Conservation (phyloP, 2,329 filamentous ascomycete species). For the Beauveria medogensis region DNA sequence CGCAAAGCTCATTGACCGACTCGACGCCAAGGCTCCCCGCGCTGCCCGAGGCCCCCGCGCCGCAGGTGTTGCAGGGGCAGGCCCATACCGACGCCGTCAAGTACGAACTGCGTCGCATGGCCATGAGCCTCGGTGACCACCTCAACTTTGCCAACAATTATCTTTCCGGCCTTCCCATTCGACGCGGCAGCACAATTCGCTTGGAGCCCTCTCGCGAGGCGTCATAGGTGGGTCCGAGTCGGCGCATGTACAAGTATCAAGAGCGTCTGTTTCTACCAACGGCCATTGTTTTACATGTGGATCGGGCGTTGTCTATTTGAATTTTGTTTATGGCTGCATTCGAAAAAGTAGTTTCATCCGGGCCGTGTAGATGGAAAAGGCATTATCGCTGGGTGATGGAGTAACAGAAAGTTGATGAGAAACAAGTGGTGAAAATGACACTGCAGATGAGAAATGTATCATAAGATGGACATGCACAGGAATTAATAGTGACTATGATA, state of each 20-base stretch:
- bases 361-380: background rate
- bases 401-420: background rate
- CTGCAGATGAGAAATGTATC: background rate
- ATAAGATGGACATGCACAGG: background rate
- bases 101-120: conserved; percentile 41
- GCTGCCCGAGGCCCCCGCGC: conserved; percentile 38
- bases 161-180: conserved; percentile 32
- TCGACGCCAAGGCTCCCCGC: conserved; percentile 22
- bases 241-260: too few species aligned
- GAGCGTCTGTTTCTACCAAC: too few species aligned
- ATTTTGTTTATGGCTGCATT: too few species aligned
- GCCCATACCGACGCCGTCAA: conserved; percentile 44
- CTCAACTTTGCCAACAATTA: conserved; percentile 37
- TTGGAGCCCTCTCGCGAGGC: conserved; percentile 19
- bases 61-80: conserved; percentile 46
- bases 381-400: background rate
- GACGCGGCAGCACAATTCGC: conserved; percentile 25
- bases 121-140: conserved; percentile 42
- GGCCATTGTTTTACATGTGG: too few species aligned
- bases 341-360: background rate
- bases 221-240: background rate
- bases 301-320: too few species aligned
- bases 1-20: conserved; percentile 11
- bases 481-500: background rate
- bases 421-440: background rate